These are phyloP conservation scores for Komagataea norvegica DNA, from an alignment of 1,139 yeast species.

Conservation along the genomic window DNA sequence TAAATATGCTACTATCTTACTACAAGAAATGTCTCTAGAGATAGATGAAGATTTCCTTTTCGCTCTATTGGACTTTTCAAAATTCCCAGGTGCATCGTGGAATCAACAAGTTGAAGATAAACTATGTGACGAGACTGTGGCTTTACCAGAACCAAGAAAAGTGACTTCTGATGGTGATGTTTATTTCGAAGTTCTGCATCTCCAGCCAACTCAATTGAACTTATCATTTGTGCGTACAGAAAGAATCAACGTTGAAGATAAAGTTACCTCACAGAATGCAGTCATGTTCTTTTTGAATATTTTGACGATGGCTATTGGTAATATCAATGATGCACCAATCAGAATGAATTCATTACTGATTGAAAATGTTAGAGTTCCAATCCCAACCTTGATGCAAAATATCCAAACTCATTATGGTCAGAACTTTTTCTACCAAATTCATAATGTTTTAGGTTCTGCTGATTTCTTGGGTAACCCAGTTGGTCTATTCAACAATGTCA, in stretches of 20 bases:
- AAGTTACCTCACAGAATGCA: slow-evolving; percentile 56
- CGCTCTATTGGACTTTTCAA: slow-evolving; percentile 74
- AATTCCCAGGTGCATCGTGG: slow-evolving; percentile 71
- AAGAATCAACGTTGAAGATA: slow-evolving; percentile 58
- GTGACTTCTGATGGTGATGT: slow-evolving; percentile 64
- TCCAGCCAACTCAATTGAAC: slow-evolving; percentile 88
- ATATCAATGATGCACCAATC: slow-evolving; percentile 95
- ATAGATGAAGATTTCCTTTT: slow-evolving; percentile 90
- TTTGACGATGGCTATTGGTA: slow-evolving; percentile 94
- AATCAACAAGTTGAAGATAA: slow-evolving; percentile 43
- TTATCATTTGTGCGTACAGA: slow-evolving; percentile 92
- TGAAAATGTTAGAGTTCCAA: slow-evolving; percentile 85
- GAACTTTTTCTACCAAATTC: slow-evolving; percentile 86
- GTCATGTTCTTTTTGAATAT: slow-evolving; percentile 74
- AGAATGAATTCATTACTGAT: slow-evolving; percentile 79
- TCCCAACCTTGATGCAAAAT: slow-evolving; percentile 66
- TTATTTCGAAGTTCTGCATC: slow-evolving; percentile 86
- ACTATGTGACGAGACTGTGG: slow-evolving; percentile 50
- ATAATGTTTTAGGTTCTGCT: slow-evolving; percentile 92
- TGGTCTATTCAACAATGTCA: slow-evolving; percentile 85
- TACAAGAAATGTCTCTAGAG: slow-evolving; percentile 90
- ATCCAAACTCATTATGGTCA: slow-evolving; percentile 86
- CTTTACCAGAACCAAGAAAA: slow-evolving; percentile 66
- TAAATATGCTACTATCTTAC: slow-evolving; percentile 81
- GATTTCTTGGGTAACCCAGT: slow-evolving; percentile 97